phyloP scores from a whole-genome alignment of 305 asterid genomes.

The Fraxinus xanthoxyloides region DNA sequence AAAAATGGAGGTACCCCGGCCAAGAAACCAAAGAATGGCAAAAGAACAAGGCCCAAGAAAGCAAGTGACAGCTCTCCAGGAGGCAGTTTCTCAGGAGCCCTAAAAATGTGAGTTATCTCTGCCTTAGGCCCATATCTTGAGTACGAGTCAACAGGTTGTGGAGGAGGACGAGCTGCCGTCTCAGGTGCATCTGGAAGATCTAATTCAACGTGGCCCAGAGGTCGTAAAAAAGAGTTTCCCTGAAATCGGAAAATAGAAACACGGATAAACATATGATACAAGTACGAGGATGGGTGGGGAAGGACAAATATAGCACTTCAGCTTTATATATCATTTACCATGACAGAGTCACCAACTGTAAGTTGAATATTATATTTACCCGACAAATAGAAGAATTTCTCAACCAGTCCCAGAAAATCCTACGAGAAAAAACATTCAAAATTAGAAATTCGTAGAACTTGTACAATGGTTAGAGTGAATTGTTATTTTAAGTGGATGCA shows the following conservation, averaged over 20 bases:
- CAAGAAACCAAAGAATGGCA: conserved; percentile 79
- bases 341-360: conserved; percentile 78
- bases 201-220: conserved; percentile 68
- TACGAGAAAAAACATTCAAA: conserved; percentile 37
- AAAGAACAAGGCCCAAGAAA: conserved; percentile 73
- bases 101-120: conserved; percentile 82
- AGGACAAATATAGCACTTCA: conserved; percentile 13
- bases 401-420: conserved; percentile 97
- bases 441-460: conserved; percentile 5
- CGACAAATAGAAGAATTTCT: conserved; percentile 79
- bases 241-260: conserved; percentile 35
- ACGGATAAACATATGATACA: conserved; percentile 8
- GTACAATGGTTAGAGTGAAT: background rate
- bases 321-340: conserved; percentile 46
- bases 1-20: conserved; percentile 60
- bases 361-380: conserved; percentile 83
- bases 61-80: conserved; percentile 72
- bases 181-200: conserved; percentile 94
- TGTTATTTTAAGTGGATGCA: background rate
- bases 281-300: background rate
- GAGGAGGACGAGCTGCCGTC: conserved; percentile 91
- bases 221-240: conserved; percentile 89
- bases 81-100: conserved; percentile 87
- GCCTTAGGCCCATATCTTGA: conserved; percentile 87
- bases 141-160: conserved; percentile 57